phyloP scores from a whole-genome alignment of 179 eudicot species.

The Silene noctiflora region DNA sequence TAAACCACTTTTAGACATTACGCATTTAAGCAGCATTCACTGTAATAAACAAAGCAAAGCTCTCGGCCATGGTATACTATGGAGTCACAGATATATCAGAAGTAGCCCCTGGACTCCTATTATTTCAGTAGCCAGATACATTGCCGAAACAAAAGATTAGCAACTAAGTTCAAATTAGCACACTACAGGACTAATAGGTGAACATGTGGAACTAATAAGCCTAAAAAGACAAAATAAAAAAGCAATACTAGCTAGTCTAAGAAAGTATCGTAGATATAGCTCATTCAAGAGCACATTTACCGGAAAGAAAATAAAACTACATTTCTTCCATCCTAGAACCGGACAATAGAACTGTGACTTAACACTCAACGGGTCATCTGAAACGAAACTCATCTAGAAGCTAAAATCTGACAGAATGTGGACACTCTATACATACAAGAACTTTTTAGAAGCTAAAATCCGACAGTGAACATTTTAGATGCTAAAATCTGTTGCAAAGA shows the following conservation, averaged over 20 bases:
- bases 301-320: not conserved
- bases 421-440: constrained; percentile 1
- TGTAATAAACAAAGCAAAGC: not conserved
- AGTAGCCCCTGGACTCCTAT: not conserved
- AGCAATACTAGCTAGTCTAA: too few relatives aligned
- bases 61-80: not conserved
- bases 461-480: not conserved
- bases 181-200: not conserved
- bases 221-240: too few relatives aligned
- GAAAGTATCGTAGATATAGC: not conserved
- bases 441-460: too few relatives aligned
- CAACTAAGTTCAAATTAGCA: not conserved
- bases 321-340: not conserved
- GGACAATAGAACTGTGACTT: not conserved
- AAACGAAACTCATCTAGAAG: too few relatives aligned
- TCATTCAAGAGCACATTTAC: not conserved
- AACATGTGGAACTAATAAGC: too few relatives aligned
- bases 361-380: not conserved
- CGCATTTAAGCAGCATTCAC: not conserved
- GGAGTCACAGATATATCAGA: not conserved
- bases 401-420: not conserved
- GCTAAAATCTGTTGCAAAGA: not conserved
- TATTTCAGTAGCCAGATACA: too few relatives aligned
- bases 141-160: not conserved
- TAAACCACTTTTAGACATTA: constrained; percentile 15